A percentile compares a stretch with the other conserved stretches of the same genome.
Conservation (phyloP, 495 filamentous ascomycete species). For the Penicillium alfredii region DNA sequence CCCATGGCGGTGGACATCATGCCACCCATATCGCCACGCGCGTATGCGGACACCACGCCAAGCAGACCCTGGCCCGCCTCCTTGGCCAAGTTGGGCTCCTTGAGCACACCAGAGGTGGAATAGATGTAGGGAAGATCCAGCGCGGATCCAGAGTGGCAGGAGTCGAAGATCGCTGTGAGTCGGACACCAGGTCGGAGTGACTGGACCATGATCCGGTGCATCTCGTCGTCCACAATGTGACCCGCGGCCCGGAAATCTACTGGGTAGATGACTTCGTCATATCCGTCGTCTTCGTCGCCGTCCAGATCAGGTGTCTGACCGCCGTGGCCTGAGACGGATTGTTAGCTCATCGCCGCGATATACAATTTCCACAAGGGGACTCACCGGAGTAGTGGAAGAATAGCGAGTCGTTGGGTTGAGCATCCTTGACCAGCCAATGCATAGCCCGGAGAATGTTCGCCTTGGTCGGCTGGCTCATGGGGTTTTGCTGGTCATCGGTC, state of each 20-base stretch:
- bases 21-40: conserved; percentile 79
- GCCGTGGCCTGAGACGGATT: too few species aligned
- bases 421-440: conserved; percentile 98
- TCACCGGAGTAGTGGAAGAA: conserved; percentile 95
- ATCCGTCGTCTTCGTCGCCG: conserved; percentile 93
- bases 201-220: conserved; percentile 93
- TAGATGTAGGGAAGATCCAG: conserved; percentile 97
- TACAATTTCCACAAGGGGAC: too few species aligned
- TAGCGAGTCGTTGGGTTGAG: conserved; percentile 87
- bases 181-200: conserved; percentile 81
- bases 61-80: conserved; percentile 93
- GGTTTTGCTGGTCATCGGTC: conserved; percentile 92
- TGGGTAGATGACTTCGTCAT: conserved; percentile 97
- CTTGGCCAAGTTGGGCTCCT: conserved; percentile 96
- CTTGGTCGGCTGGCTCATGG: conserved; percentile 91
- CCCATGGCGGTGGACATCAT: conserved; percentile 76
- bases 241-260: conserved; percentile 84
- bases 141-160: conserved; percentile 93
- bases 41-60: conserved; percentile 82
- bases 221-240: conserved; percentile 96
- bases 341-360: background rate
- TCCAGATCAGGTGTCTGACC: conserved; percentile 93
- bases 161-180: conserved; percentile 96
- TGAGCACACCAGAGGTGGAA: conserved; percentile 88
- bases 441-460: conserved; percentile 92